Conservation (phyloP, 148 eudicot genomes). For the Oxyria digyna region DNA sequence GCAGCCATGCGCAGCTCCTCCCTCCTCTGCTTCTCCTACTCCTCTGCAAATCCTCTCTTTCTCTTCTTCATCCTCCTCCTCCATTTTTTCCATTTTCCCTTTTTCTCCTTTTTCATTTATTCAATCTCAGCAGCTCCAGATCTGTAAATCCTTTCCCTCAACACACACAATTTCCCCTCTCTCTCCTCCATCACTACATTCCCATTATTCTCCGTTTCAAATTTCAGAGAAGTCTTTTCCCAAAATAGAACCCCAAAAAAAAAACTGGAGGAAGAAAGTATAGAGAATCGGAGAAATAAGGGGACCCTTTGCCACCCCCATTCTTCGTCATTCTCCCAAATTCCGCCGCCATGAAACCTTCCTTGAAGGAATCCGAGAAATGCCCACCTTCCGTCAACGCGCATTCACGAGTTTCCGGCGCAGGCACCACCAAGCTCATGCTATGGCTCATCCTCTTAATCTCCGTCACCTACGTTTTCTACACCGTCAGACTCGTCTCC, state of each 20-base stretch:
- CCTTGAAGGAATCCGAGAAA: conserved; percentile 8
- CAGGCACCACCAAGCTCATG: conserved; percentile 26
- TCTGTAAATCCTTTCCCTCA: not conserved
- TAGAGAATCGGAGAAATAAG: not conserved
- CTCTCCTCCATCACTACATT: not conserved
- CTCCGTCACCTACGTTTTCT: conserved; percentile 56
- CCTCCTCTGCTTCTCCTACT: not conserved
- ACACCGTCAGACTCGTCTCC: conserved; percentile 54
- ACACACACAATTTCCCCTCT: not conserved
- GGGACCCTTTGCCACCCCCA: not conserved
- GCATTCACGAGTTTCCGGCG: not conserved
- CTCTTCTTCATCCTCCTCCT: not conserved
- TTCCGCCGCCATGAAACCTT: conserved; percentile 8
- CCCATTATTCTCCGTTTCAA: not conserved
- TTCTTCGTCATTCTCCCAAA: not conserved
- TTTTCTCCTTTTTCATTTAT: not conserved
- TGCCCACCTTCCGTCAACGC: not conserved
- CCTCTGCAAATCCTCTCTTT: not conserved
- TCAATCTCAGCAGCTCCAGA: not conserved
- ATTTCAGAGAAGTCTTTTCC: not conserved
- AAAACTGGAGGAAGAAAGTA: not conserved
- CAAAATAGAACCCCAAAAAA: not conserved
- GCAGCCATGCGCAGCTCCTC: conserved; percentile 21
- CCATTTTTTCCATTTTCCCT: not conserved
- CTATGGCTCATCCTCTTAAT: conserved; percentile 50